A percentile compares a stretch with the other conserved stretches of the same genome.
Evolutionary conservation across 129 eudicot species (phyloP).

Genomic region (Flaveria trinervia): DNA sequence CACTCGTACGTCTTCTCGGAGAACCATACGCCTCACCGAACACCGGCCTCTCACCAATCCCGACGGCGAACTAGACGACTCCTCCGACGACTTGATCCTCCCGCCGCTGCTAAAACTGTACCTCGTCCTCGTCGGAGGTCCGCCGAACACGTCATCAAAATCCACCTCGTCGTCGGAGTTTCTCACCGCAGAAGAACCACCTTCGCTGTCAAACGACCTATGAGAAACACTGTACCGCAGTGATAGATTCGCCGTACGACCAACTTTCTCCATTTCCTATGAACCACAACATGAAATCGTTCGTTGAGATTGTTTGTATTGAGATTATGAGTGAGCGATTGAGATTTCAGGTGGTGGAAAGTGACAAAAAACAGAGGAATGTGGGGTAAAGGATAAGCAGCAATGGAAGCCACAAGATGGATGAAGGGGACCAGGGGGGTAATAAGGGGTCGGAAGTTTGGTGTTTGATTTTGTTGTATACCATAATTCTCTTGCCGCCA

Average conservation of each 20-base stretch:
- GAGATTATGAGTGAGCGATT: background rate
- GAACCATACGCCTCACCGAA: slow-evolving; percentile 63
- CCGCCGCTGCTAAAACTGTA: slow-evolving; percentile 49
- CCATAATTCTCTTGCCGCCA: slow-evolving; percentile 38
- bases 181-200: slow-evolving; percentile 33
- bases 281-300: slow-evolving; percentile 5
- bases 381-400: slow-evolving; percentile 22
- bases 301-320: background rate
- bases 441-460: slow-evolving; percentile 37
- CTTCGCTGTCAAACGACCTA: slow-evolving; percentile 41
- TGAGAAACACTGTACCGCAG: slow-evolving; percentile 30
- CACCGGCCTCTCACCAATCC: slow-evolving; percentile 65
- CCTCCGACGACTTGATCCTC: slow-evolving; percentile 30
- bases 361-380: slow-evolving; percentile 33
- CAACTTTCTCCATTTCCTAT: slow-evolving; percentile 50
- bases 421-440: slow-evolving; percentile 39
- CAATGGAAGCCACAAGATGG: slow-evolving; percentile 41
- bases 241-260: slow-evolving; percentile 31
- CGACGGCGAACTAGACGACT: slow-evolving; percentile 38
- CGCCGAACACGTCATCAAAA: slow-evolving; percentile 92
- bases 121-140: slow-evolving; percentile 82
- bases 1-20: slow-evolving; percentile 41
- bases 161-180: slow-evolving; percentile 56
- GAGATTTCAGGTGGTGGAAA: slow-evolving; percentile 15
- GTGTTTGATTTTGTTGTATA: slow-evolving; percentile 10